Evolutionary conservation across 2,329 filamentous ascomycete species (phyloP).

Genomic region (Elsinoe arachidis): DNA sequence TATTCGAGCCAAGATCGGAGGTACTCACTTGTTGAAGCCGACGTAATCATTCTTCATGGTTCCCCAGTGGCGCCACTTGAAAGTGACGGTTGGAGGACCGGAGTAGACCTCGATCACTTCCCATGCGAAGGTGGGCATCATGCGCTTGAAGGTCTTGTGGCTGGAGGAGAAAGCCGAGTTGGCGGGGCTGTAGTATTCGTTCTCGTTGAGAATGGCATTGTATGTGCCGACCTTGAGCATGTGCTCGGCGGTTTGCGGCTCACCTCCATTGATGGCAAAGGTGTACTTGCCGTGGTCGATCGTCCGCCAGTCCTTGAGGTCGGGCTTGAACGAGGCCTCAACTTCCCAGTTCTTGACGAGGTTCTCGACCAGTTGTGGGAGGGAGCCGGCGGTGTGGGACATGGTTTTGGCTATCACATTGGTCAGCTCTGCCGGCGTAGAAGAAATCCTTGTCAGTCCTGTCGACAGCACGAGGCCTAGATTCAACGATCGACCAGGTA

Average conservation of each 20-base stretch:
- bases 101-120: slow-evolving; percentile 61
- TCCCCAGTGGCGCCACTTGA: slow-evolving; percentile 62
- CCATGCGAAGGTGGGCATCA: slow-evolving; percentile 67
- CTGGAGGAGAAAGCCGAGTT: slow-evolving; percentile 54
- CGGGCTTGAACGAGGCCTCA: slow-evolving; percentile 59
- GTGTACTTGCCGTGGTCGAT: slow-evolving; percentile 52
- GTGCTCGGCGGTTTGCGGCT: slow-evolving; percentile 49
- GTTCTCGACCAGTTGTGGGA: slow-evolving; percentile 56
- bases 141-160: slow-evolving; percentile 63
- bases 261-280: slow-evolving; percentile 56
- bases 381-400: slow-evolving; percentile 47
- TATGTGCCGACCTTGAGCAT: slow-evolving; percentile 63
- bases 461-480: too few species aligned
- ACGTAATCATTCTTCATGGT: slow-evolving; percentile 59
- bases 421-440: slow-evolving; percentile 13
- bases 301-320: slow-evolving; percentile 56
- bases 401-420: slow-evolving; percentile 44
- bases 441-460: neutral
- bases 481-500: too few species aligned
- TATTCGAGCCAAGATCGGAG: neutral
- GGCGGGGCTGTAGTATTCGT: slow-evolving; percentile 55
- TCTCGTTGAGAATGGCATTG: slow-evolving; percentile 56
- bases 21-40: slow-evolving; percentile 53
- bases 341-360: slow-evolving; percentile 68
- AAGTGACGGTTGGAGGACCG: slow-evolving; percentile 53